Evolutionary conservation across 2,329 filamentous ascomycete genomes (phyloP).

Genomic region (Fusarium euwallaceae): DNA sequence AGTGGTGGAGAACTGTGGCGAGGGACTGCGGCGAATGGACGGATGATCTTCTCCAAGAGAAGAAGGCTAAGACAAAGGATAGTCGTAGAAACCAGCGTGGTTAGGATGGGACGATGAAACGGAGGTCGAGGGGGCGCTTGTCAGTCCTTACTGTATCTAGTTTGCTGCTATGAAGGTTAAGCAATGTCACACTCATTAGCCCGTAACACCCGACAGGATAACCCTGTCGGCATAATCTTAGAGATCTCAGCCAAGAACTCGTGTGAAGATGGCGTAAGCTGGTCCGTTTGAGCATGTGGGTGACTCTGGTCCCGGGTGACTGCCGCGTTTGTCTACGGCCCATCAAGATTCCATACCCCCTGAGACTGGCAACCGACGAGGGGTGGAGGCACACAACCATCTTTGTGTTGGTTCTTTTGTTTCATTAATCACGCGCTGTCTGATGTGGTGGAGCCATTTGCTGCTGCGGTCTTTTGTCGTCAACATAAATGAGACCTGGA

Average conservation of each 20-base stretch:
- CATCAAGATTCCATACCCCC: not conserved
- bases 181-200: not conserved
- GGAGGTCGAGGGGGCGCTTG: not conserved
- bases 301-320: too few species aligned
- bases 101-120: not conserved
- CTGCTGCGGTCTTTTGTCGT: not conserved
- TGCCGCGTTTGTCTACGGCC: not conserved
- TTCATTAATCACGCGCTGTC: slow-evolving; percentile 21
- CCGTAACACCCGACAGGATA: too few species aligned
- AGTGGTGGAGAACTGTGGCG: too few species aligned
- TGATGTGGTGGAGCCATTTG: not conserved
- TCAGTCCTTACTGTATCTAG: slow-evolving; percentile 13
- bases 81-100: not conserved
- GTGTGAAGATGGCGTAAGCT: too few species aligned
- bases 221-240: too few species aligned
- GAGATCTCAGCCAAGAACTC: too few species aligned
- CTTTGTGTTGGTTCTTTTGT: slow-evolving; percentile 23
- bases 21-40: not conserved
- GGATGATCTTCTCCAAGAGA: not conserved
- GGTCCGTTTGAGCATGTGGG: too few species aligned
- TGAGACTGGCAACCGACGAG: not conserved
- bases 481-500: not conserved
- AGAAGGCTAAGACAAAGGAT: not conserved
- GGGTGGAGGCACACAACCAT: not conserved
- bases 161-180: slow-evolving; percentile 13